A percentile compares a stretch with the other conserved stretches of the same genome.
Evolutionary conservation across 176 grass and related monocot genomes (phyloP).

Genomic region (Carex pumila): DNA sequence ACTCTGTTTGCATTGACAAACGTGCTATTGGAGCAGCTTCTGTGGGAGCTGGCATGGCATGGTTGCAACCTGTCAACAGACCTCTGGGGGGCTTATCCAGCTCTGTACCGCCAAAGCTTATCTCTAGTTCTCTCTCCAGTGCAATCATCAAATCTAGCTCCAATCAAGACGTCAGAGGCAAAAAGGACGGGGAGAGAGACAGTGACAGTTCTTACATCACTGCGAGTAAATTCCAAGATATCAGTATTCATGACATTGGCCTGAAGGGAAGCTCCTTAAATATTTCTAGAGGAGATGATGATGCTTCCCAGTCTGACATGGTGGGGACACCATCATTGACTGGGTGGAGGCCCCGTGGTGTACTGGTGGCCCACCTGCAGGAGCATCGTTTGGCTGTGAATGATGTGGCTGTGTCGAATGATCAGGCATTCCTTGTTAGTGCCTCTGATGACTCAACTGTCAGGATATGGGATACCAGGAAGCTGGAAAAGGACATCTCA

Average conservation of each 20-base stretch:
- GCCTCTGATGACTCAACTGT: slow-evolving; percentile 90
- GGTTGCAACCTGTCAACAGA: slow-evolving; percentile 51
- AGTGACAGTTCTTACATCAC: slow-evolving; percentile 47
- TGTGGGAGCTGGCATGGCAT: slow-evolving; percentile 44
- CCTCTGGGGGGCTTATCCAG: slow-evolving; percentile 36
- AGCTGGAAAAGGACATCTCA: slow-evolving; percentile 92
- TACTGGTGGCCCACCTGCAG: slow-evolving; percentile 90
- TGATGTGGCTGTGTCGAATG: slow-evolving; percentile 72
- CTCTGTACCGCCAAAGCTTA: slow-evolving; percentile 39
- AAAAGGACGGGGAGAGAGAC: slow-evolving; percentile 42
- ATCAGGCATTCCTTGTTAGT: slow-evolving; percentile 75
- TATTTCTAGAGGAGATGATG: slow-evolving; percentile 33
- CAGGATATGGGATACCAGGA: slow-evolving; percentile 97
- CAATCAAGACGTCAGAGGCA: slow-evolving; percentile 18
- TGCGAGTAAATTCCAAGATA: slow-evolving; percentile 56
- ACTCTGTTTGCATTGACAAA: slow-evolving; percentile 69
- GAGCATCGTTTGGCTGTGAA: slow-evolving; percentile 85
- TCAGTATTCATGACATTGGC: slow-evolving; percentile 47
- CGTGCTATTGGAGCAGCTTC: slow-evolving; percentile 36
- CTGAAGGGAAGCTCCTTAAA: slow-evolving; percentile 51
- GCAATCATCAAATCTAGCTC: slow-evolving; percentile 23
- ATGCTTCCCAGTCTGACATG: slow-evolving; percentile 45
- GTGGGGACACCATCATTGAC: slow-evolving; percentile 46
- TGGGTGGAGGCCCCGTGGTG: slow-evolving; percentile 89
- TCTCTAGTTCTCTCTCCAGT: slow-evolving; percentile 43